Base-by-base conservation (phyloP, 306 rosid species). In the Senna tora region DNA sequence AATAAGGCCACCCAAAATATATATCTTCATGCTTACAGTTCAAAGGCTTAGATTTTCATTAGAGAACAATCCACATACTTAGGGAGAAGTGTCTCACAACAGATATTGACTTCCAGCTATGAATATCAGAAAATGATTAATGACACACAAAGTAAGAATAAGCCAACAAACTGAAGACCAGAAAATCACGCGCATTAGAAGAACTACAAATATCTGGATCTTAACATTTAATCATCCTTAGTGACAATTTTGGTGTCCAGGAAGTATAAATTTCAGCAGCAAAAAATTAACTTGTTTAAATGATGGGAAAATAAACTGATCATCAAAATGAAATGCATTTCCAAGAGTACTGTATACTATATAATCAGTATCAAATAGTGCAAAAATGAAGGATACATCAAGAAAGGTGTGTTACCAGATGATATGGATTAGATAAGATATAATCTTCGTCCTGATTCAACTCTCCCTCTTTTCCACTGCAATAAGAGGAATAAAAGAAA, bases 391-490 rank as follows among this genome's bases (percentile, higher is more conserved):
- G 63, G 22, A 49, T 42, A 19, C 30, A 63, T 46, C 45, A 62
- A 61, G 57, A 53, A 77, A 59, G 67, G 82, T 63, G 36, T 21
- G 41, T 74, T 89, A 89, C 98, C 88, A 90, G 75, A 84, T 90
- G 96, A 83, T 93, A 93, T 10, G 98, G 97, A 84, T 90, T 93
- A 54, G 94, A 87, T 75, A 93, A 71, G 76, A 93, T 81, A 80
- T 85, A 89, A 73, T 89, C 92, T 45, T 84, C 96, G 59, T 89
- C 91, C 77, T 86, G 96, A 72, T 78, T 86, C 38, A 59, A 79
- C 51, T 84, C 90, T 73, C 96, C 91, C 77, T 87, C 98, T 76
- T 86, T 93, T 81, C 92, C 94, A 84, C 98, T 93, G 89, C 86
- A 83, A 60, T 51, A 73, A 32, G 54, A 67, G 67, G 51, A 69